Percentiles rank a stretch among this genome's conserved stretches.
Conservation (phyloP, 2,329 filamentous ascomycete species). For the Colletotrichum filicis region DNA sequence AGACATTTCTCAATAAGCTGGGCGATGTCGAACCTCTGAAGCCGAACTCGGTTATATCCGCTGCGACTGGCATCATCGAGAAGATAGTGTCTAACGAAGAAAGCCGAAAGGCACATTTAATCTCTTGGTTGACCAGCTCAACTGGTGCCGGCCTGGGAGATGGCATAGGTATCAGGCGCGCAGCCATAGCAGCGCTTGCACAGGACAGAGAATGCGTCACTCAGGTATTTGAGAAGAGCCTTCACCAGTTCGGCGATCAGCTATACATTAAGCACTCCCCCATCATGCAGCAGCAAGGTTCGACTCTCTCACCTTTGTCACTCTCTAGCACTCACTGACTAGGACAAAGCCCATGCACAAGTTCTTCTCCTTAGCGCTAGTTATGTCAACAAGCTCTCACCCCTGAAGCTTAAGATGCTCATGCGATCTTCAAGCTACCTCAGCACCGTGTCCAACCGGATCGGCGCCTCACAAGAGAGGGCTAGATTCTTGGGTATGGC, state of each 20-base stretch:
- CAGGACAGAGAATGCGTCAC: slow-evolving; percentile 62
- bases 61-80: slow-evolving; percentile 67
- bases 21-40: slow-evolving; percentile 40
- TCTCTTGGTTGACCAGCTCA: slow-evolving; percentile 73
- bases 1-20: slow-evolving; percentile 53
- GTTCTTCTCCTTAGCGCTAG: slow-evolving; percentile 81
- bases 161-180: slow-evolving; percentile 73
- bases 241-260: slow-evolving; percentile 84
- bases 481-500: slow-evolving; percentile 89
- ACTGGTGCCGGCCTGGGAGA: slow-evolving; percentile 74
- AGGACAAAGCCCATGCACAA: slow-evolving; percentile 77
- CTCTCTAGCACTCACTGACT: slow-evolving; percentile 37
- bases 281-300: slow-evolving; percentile 89
- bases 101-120: slow-evolving; percentile 62
- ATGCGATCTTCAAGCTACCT: slow-evolving; percentile 80
- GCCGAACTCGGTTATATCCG: slow-evolving; percentile 57
- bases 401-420: slow-evolving; percentile 74
- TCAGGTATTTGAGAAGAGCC: slow-evolving; percentile 72
- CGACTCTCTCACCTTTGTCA: slow-evolving; percentile 30
- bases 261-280: slow-evolving; percentile 89
- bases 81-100: slow-evolving; percentile 59
- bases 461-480: slow-evolving; percentile 79
- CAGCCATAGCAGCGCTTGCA: slow-evolving; percentile 68
- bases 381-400: slow-evolving; percentile 75
- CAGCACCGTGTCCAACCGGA: slow-evolving; percentile 83